A percentile compares a stretch with the other conserved stretches of the same genome.
Conservation (phyloP, 129 eudicot genomes). For the Flaveria robusta region DNA sequence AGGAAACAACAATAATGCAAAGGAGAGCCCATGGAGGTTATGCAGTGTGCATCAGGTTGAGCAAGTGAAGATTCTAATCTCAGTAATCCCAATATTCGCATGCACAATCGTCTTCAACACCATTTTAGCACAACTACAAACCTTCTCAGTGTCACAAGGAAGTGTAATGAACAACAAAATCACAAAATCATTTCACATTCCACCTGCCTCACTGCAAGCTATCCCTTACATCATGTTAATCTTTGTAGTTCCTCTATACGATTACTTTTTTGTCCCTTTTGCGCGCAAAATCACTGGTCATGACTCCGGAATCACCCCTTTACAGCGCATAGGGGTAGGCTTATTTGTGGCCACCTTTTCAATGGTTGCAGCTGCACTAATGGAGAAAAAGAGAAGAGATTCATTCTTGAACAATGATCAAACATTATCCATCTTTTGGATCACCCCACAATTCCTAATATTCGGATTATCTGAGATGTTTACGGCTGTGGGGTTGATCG, state of each 20-base stretch:
- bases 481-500: conserved; percentile 92
- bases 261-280: conserved; percentile 69
- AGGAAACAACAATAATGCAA: conserved; percentile 30
- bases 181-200: conserved; percentile 66
- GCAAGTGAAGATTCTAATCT: conserved; percentile 74
- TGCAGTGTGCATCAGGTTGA: conserved; percentile 77
- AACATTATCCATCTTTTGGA: conserved; percentile 68
- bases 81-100: conserved; percentile 79
- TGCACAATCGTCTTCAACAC: conserved; percentile 93
- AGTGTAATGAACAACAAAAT: conserved; percentile 78
- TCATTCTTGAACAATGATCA: conserved; percentile 33
- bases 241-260: conserved; percentile 81
- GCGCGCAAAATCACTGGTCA: conserved; percentile 69
- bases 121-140: conserved; percentile 87
- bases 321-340: conserved; percentile 79
- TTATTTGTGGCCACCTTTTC: conserved; percentile 77
- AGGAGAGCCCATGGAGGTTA: conserved; percentile 71
- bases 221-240: conserved; percentile 87
- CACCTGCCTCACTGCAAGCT: conserved; percentile 96
- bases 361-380: conserved; percentile 84
- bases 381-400: conserved; percentile 68
- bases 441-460: conserved; percentile 83
- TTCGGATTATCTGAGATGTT: conserved; percentile 95
- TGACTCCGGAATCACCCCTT: conserved; percentile 73
- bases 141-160: conserved; percentile 98